These are phyloP conservation scores for Ambrosia hybrid DNA, from an alignment of 140 eudicot genomes.

Conservation along the genomic window DNA sequence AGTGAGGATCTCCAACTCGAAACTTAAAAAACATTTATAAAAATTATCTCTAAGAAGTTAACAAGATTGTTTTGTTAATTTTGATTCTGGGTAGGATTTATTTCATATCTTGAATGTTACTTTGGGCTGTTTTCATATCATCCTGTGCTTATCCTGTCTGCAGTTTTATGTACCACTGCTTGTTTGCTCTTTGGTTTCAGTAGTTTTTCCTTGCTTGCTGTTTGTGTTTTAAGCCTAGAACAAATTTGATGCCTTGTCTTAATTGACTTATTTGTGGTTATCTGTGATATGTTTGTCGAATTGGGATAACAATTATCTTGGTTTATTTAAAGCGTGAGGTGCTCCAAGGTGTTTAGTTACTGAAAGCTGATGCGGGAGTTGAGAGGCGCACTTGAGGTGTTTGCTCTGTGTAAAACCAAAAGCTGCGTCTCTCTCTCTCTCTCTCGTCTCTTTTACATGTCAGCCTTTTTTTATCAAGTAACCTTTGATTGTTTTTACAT, in stretches of 20 bases:
- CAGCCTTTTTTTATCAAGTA: too few relatives aligned
- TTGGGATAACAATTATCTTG: background rate
- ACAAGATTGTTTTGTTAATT: conserved; percentile 39
- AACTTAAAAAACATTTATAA: conserved; percentile 20
- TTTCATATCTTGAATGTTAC: conserved; percentile 37
- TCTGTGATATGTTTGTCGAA: background rate
- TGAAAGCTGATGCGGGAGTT: too few relatives aligned
- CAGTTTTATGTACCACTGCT: conserved; percentile 21
- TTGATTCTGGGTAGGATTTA: conserved; percentile 48
- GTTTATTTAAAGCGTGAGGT: too few relatives aligned
- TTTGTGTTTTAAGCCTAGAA: conserved; percentile 26
- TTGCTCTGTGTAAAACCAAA: background rate
- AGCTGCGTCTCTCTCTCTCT: too few relatives aligned
- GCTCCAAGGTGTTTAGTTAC: too few relatives aligned
- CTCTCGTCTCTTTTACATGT: too few relatives aligned
- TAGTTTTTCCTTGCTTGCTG: conserved; percentile 27
- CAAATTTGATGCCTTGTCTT: conserved; percentile 16
- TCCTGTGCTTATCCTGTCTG: background rate
- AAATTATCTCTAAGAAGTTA: conserved; percentile 25
- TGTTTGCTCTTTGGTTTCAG: conserved; percentile 29
- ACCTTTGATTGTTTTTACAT: background rate
- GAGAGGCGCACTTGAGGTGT: too few relatives aligned
- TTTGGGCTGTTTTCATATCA: conserved; percentile 37
- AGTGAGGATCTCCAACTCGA: conserved; percentile 33
- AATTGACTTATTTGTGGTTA: conserved; percentile 12